Conservation (phyloP, 768 basidiomycete genomes). For the Boletus reticuloceps region DNA sequence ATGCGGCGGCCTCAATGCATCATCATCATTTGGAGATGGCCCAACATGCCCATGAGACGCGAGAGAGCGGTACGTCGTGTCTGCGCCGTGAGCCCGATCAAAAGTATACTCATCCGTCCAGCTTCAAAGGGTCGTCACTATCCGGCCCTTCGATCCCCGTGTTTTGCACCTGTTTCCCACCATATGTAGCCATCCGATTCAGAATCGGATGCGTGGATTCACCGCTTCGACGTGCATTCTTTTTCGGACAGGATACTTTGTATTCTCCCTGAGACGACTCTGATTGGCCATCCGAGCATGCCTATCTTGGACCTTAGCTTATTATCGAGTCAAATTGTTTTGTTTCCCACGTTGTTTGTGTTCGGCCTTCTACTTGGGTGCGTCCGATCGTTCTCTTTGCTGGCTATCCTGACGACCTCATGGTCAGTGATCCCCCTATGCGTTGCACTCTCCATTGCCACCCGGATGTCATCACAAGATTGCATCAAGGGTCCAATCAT, state of each 20-base stretch:
- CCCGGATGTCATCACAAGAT: not conserved
- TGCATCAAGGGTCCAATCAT: not conserved
- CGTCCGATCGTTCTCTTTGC: not conserved
- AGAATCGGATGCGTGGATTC: slow-evolving; percentile 7
- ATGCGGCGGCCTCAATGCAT: too few species aligned
- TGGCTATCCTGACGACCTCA: not conserved
- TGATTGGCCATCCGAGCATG: not conserved
- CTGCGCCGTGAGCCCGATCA: too few species aligned
- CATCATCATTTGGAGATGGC: too few species aligned
- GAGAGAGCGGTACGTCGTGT: too few species aligned
- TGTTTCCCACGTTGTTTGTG: slow-evolving; percentile 1
- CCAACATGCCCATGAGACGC: too few species aligned
- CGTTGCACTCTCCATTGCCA: not conserved
- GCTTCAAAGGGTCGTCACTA: too few species aligned
- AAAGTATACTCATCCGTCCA: too few species aligned
- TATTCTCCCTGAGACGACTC: not conserved
- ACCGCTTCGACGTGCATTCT: not conserved
- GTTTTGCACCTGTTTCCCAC: too few species aligned
- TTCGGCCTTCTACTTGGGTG: not conserved
- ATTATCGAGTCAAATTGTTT: not conserved
- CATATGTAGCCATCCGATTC: slow-evolving; percentile 1
- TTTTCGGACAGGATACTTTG: not conserved
- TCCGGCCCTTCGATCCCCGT: too few species aligned
- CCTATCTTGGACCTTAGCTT: slow-evolving; percentile 2
- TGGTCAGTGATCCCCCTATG: slow-evolving; percentile 1